Percentiles rank a stretch among this genome's conserved stretches.
Conservation (phyloP, 352 stramenopile genomes). For the Pilasporangium apinafurcum region DNA sequence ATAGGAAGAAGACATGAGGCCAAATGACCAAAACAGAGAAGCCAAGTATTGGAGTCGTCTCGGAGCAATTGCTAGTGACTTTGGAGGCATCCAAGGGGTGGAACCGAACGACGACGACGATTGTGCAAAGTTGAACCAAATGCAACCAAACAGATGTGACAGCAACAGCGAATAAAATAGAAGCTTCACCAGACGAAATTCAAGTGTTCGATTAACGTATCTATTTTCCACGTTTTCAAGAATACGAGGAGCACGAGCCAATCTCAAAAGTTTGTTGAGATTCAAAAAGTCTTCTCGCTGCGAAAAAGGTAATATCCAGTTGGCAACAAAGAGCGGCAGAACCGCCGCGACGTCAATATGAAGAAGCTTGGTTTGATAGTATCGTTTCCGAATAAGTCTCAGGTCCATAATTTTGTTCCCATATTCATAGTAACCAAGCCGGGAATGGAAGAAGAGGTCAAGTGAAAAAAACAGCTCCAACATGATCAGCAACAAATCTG, state of each 20-base stretch:
- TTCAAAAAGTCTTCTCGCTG: constrained; percentile 30
- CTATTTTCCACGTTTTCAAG: constrained; percentile 24
- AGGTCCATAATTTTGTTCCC: constrained; percentile 67
- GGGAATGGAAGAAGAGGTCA: constrained; percentile 38
- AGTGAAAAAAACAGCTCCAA: constrained; percentile 35
- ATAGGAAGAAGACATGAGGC: constrained; percentile 31
- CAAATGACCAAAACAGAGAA: constrained; percentile 35
- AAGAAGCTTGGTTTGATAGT: constrained; percentile 26
- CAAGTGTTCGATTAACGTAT: constrained; percentile 31
- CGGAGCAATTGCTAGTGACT: no score
- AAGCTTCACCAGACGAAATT: constrained; percentile 38
- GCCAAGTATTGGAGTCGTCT: constrained; percentile 25
- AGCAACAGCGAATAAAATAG: constrained; percentile 39
- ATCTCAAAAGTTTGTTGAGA: constrained; percentile 46
- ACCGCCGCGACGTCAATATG: constrained; percentile 27
- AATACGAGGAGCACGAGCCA: constrained; percentile 12
- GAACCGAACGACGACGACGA: no score
- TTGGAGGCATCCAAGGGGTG: no score
- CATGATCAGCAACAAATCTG: constrained; percentile 20
- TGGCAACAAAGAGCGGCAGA: constrained; percentile 35
- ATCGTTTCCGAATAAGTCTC: constrained; percentile 23
- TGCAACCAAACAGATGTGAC: constrained; percentile 38
- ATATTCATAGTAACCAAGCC: constrained; percentile 54
- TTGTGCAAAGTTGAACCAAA: constrained; percentile 54
- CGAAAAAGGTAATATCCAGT: constrained; percentile 27